Evolutionary conservation across 2,329 filamentous ascomycete species (phyloP).

Genomic region (Leptoxyphium fumago): DNA sequence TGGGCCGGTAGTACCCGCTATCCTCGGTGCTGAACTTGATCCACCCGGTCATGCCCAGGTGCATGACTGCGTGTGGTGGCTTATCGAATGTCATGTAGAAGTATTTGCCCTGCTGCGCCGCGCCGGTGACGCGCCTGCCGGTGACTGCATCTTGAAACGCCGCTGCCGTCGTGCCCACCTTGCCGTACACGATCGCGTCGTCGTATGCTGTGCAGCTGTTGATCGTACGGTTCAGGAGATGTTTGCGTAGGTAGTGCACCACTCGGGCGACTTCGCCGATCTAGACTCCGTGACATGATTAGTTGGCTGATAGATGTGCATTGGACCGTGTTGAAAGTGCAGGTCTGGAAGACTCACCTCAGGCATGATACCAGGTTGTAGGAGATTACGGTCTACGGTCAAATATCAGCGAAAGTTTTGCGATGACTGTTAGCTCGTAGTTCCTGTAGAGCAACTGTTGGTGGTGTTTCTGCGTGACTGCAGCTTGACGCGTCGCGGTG

Average conservation of each 20-base stretch:
- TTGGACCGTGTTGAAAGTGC: too few species aligned
- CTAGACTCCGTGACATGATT: slow-evolving; percentile 11
- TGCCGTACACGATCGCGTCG: slow-evolving; percentile 78
- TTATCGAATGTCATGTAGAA: slow-evolving; percentile 76
- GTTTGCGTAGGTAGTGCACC: slow-evolving; percentile 68
- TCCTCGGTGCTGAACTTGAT: slow-evolving; percentile 69
- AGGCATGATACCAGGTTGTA: too few species aligned
- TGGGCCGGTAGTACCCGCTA: slow-evolving; percentile 62
- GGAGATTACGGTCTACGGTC: too few species aligned
- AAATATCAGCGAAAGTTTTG: too few species aligned
- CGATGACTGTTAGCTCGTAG: too few species aligned
- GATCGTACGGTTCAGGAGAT: slow-evolving; percentile 74
- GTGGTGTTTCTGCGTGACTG: too few species aligned
- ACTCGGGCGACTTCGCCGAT: slow-evolving; percentile 58
- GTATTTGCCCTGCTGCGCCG: slow-evolving; percentile 87
- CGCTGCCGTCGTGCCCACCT: slow-evolving; percentile 64
- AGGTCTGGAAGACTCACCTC: too few species aligned
- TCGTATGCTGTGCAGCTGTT: slow-evolving; percentile 55
- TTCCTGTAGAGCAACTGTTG: too few species aligned
- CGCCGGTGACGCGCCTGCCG: slow-evolving; percentile 56
- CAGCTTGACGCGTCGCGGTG: too few species aligned
- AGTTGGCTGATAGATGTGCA: neutral
- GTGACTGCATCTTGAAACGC: slow-evolving; percentile 60
- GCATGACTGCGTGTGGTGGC: slow-evolving; percentile 61
- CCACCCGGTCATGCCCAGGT: slow-evolving; percentile 52